These are phyloP conservation scores for Verbena officinalis DNA, from an alignment of 257 asterid species.

Conservation along the genomic window DNA sequence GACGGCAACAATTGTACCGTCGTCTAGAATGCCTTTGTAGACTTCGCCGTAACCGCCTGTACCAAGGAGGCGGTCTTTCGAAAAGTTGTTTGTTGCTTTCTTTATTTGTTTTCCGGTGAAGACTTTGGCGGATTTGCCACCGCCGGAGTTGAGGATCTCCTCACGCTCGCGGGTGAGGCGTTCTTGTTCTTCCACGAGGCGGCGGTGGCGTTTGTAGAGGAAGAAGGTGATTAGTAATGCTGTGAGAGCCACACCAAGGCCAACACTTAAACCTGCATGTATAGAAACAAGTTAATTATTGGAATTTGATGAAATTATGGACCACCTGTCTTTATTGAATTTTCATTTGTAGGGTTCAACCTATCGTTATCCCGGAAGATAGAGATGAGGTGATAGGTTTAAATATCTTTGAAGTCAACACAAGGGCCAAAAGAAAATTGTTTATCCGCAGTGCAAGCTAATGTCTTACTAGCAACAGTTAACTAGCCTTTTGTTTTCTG, in stretches of 20 bases:
- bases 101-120: constrained; percentile 78
- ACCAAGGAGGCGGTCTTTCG: constrained; percentile 83
- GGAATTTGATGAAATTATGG: too few species aligned
- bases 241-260: constrained; percentile 54
- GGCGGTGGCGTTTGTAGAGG: constrained; percentile 57
- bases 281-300: background rate
- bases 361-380: background rate
- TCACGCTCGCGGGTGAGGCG: constrained; percentile 75
- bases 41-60: constrained; percentile 92
- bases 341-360: background rate
- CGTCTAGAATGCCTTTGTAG: constrained; percentile 67
- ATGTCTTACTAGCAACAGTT: too few species aligned
- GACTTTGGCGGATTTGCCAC: constrained; percentile 65
- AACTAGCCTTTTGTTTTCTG: too few species aligned
- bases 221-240: constrained; percentile 43
- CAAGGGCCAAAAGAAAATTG: background rate
- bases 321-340: background rate
- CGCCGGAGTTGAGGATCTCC: constrained; percentile 73
- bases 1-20: constrained; percentile 73
- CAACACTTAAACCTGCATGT: constrained; percentile 64
- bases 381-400: constrained; percentile 5
- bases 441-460: too few species aligned
- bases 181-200: constrained; percentile 57
- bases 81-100: constrained; percentile 78
- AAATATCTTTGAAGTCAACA: background rate